Evolutionary conservation across 768 basidiomycete genomes (phyloP).

Genomic region (Pisolithus microcarpus): DNA sequence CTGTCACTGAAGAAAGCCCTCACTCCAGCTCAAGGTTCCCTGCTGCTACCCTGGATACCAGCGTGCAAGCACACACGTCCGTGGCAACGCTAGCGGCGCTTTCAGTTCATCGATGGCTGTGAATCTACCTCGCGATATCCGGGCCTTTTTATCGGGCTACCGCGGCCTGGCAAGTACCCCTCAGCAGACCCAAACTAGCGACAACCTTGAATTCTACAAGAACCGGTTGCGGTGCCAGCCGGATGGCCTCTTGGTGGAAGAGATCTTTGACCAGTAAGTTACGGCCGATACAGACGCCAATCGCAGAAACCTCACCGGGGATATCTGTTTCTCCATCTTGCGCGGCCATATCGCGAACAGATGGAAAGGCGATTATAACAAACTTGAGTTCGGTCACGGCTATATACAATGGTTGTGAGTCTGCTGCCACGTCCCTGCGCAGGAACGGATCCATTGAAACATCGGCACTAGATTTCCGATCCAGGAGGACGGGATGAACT

Average conservation of each 20-base stretch:
- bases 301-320: not conserved
- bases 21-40: too few species aligned
- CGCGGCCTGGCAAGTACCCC: constrained; percentile 6
- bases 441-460: not conserved
- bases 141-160: constrained; percentile 20
- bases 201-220: constrained; percentile 58
- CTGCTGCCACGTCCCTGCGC: not conserved
- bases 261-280: constrained; percentile 52
- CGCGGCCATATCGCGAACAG: constrained; percentile 25
- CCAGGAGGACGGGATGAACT: constrained; percentile 69
- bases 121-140: constrained; percentile 17
- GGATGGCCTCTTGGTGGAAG: constrained; percentile 53
- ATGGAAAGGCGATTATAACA: constrained; percentile 57
- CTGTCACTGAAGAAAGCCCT: too few species aligned
- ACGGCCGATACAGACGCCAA: not conserved
- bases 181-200: constrained; percentile 10
- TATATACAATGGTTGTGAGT: constrained; percentile 78
- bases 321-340: not conserved
- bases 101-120: constrained; percentile 10
- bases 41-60: too few species aligned
- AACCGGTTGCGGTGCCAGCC: constrained; percentile 52
- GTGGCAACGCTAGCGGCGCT: not conserved
- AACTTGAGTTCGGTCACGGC: constrained; percentile 61
- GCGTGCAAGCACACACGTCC: too few species aligned
- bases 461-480: constrained; percentile 53